A percentile compares a stretch with the other conserved stretches of the same genome.
Conservation (phyloP, 208 protist genomes). For the Borovskyia barvae region DNA sequence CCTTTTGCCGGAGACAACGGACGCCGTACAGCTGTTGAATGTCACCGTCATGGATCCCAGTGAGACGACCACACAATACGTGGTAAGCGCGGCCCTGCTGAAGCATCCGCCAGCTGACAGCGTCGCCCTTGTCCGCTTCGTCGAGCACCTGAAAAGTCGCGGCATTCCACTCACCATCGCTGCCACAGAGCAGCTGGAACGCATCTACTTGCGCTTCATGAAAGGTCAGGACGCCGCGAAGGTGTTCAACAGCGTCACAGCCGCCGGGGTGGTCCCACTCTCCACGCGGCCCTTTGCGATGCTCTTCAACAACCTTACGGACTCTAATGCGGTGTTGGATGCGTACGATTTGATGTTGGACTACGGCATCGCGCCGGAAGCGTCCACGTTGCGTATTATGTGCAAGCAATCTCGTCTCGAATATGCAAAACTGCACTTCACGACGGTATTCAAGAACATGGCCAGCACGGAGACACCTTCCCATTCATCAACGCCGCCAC, state of each 20-base stretch:
- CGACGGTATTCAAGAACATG: slow-evolving; percentile 27
- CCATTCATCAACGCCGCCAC: slow-evolving; percentile 17
- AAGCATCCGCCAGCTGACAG: slow-evolving; percentile 40
- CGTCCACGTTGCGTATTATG: slow-evolving; percentile 75
- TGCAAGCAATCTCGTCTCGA: slow-evolving; percentile 74
- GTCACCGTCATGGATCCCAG: slow-evolving; percentile 19
- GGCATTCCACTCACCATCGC: slow-evolving; percentile 38
- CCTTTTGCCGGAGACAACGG: slow-evolving; percentile 30
- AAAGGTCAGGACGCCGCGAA: slow-evolving; percentile 59
- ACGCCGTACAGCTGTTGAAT: slow-evolving; percentile 38
- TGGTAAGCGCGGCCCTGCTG: slow-evolving; percentile 49
- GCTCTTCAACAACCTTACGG: slow-evolving; percentile 71
- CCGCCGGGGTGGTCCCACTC: slow-evolving; percentile 62
- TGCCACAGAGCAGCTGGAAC: slow-evolving; percentile 57
- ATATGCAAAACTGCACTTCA: slow-evolving; percentile 76
- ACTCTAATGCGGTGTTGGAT: slow-evolving; percentile 51
- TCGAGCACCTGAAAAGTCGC: slow-evolving; percentile 45
- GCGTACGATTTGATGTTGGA: slow-evolving; percentile 90
- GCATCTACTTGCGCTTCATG: slow-evolving; percentile 69
- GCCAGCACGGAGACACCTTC: slow-evolving; percentile 2
- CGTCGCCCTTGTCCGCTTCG: slow-evolving; percentile 33
- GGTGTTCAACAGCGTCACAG: slow-evolving; percentile 55
- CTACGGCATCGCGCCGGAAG: slow-evolving; percentile 77
- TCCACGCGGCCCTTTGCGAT: slow-evolving; percentile 80
- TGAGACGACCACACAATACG: slow-evolving; percentile 36